Conservation (phyloP, 306 rosid species). For the Fragaria ananassa region DNA sequence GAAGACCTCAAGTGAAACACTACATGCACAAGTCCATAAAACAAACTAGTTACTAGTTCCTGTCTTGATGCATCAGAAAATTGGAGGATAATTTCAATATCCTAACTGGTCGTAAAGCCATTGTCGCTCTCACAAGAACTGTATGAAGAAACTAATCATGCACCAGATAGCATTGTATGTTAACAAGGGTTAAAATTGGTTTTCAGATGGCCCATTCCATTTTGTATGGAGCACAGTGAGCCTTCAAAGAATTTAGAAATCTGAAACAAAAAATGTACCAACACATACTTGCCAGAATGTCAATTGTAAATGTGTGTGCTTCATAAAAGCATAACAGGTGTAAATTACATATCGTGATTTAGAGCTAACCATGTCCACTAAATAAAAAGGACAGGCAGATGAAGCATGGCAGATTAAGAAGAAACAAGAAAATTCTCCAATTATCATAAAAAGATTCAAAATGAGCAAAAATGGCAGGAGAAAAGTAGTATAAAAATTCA, state of each 20-base stretch:
- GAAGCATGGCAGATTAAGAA: constrained; percentile 4
- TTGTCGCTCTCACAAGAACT: neutral
- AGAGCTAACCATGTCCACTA: constrained; percentile 42
- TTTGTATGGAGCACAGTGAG: neutral
- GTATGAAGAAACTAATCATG: neutral
- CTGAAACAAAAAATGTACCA: neutral
- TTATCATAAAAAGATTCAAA: constrained; percentile 11
- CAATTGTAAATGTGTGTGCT: constrained; percentile 3
- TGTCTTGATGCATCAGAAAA: no score
- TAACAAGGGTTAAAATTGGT: no score
- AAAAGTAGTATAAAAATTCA: neutral
- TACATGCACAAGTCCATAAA: no score
- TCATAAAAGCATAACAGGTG: constrained; percentile 24
- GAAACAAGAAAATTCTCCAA: constrained; percentile 15
- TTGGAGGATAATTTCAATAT: no score
- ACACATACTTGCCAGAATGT: neutral
- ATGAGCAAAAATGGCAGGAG: constrained; percentile 6
- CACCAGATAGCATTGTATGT: neutral
- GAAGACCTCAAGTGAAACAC: no score
- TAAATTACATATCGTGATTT: constrained; percentile 26
- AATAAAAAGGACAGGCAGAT: constrained; percentile 10
- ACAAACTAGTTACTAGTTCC: no score
- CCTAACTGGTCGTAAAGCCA: no score
- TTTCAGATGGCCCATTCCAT: neutral
- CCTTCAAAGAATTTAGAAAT: neutral